Percentiles rank a stretch among this genome's conserved stretches.
phyloP scores from a whole-genome alignment of 495 filamentous ascomycete genomes.

The Neurospora sp. region DNA sequence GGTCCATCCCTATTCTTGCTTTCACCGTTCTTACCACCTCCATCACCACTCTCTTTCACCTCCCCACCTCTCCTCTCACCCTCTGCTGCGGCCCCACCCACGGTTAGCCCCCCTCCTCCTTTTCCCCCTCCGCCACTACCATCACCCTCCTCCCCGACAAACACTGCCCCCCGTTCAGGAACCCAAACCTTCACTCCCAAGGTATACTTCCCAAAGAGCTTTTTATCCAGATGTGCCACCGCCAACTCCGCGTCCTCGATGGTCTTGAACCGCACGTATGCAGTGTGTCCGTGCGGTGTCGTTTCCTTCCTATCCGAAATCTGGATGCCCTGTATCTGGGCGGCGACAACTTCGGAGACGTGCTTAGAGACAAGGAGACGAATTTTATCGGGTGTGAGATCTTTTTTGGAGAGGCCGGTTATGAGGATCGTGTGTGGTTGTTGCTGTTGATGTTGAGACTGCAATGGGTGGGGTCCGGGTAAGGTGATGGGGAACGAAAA shows the following conservation, averaged over 20 bases:
- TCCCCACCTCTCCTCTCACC: not conserved
- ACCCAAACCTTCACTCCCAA: not conserved
- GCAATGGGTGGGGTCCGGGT: not conserved
- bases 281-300: not conserved
- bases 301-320: not conserved
- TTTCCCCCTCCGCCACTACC: not conserved
- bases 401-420: not conserved
- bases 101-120: not conserved
- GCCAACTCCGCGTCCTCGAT: not conserved
- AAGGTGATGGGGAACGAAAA: not conserved
- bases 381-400: not conserved
- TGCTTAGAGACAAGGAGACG: not conserved
- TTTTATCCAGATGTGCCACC: not conserved
- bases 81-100: not conserved
- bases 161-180: not conserved
- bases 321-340: not conserved
- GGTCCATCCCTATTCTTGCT: not conserved
- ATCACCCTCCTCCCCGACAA: not conserved
- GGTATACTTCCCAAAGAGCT: not conserved
- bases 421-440: not conserved
- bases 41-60: not conserved
- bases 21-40: not conserved
- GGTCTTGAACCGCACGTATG: constrained; percentile 5
- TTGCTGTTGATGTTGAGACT: not conserved
- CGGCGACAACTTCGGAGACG: not conserved